Conservation (phyloP, 2,329 filamentous ascomycete species). For the Zasmidium citrigriseum region DNA sequence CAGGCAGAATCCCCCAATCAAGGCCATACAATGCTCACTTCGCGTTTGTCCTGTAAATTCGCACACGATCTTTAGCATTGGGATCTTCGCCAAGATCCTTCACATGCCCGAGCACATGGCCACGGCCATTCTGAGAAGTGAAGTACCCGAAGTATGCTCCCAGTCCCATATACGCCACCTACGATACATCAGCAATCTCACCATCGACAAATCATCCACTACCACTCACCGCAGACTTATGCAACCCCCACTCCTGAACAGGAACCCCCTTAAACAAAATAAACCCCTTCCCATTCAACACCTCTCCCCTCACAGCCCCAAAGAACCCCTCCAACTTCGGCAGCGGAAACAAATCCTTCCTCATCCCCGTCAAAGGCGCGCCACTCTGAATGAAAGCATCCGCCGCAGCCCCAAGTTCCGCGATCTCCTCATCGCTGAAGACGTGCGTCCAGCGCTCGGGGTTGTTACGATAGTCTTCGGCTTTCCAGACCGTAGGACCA, state of each 20-base stretch:
- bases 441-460: conserved; percentile 72
- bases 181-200: neutral
- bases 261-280: conserved; percentile 86
- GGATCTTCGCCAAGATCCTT: conserved; percentile 85
- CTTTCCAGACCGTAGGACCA: conserved; percentile 72
- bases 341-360: conserved; percentile 63
- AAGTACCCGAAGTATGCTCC: conserved; percentile 81
- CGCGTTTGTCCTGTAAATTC: conserved; percentile 75
- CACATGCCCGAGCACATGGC: conserved; percentile 85
- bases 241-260: conserved; percentile 70
- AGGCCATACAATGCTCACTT: conserved; percentile 6
- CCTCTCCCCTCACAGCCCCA: conserved; percentile 60
- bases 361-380: conserved; percentile 71
- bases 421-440: conserved; percentile 66
- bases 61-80: conserved; percentile 77
- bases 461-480: conserved; percentile 62
- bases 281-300: conserved; percentile 83
- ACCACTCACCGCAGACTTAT: conserved; percentile 68
- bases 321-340: conserved; percentile 59
- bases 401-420: conserved; percentile 67
- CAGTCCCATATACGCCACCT: conserved; percentile 76
- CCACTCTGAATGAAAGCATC: conserved; percentile 68
- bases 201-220: neutral
- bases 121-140: conserved; percentile 79
- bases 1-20: neutral